Base-by-base conservation (phyloP, 805 yeast genomes). In the Candida coquimbonensis region DNA sequence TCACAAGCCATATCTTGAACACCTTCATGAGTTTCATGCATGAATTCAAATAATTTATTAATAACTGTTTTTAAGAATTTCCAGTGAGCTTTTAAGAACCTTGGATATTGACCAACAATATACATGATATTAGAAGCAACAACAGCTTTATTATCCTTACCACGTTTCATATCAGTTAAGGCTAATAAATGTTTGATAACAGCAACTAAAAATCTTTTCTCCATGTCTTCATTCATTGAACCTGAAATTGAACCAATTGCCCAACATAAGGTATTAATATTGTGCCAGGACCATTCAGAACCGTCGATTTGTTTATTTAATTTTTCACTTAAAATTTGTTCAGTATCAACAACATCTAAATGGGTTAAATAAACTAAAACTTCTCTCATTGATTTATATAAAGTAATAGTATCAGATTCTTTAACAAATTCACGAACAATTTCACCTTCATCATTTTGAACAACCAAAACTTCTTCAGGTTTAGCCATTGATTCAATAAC, bases 11-110 rank as follows among this genome's bases (percentile, higher is more conserved):
- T 93, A 67, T 93, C 99, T 70, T 93, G 99, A 50, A 93, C 99
- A 71, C 99, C 99, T 67, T 91, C 99, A 67, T 93, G 99, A n/a
- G 97, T 89, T 74, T 93, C 99, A 70, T 93, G 98, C 99, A 93
- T 93, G 61, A 93, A 93, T 66, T 93, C 99, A 66, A 93, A 93
- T 58, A 93, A 75, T 66, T 93, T 93, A 68, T 87, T 83, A 49
- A 93, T 91, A 38, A 93, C 99, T 0, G 98, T 93, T 65, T 90
- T 91, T 63, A 93, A 70, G 59, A 93, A 93, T 65, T 87, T 89
- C 99, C 99, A 93, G 64, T 93, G 99, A 9, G 98, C 98, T 59
- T 90, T 90, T 62, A 93, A 74, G 61, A 93, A 93, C 63, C 99
- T 75, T 44, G 99, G 99, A 63, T 93, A 93, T 69, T 93, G 99